These are phyloP conservation scores for Blakeslea trispora DNA, from an alignment of 371 early-diverging fungal species.

Conservation along the genomic window DNA sequence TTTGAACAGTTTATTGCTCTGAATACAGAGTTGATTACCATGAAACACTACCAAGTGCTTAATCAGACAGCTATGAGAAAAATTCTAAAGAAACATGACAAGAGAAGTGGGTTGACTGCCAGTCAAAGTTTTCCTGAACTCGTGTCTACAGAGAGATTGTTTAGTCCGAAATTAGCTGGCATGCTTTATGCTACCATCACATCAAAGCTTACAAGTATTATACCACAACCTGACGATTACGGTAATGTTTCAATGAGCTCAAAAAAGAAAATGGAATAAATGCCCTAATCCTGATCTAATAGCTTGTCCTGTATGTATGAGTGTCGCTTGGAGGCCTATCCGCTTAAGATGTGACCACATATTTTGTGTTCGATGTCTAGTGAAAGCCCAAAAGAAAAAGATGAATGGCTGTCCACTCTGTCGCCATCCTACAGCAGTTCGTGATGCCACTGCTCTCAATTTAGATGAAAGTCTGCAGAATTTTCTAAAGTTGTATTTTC, in stretches of 20 bases:
- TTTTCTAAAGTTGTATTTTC: constrained; percentile 72
- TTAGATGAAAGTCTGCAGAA: constrained; percentile 64
- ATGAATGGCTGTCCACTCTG: constrained; percentile 74
- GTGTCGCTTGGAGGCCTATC: constrained; percentile 73
- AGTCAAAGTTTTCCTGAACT: constrained; percentile 39
- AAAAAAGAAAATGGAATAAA: no score
- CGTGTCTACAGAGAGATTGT: constrained; percentile 25
- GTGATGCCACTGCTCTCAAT: constrained; percentile 58
- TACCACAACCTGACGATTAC: constrained; percentile 78
- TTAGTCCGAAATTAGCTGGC: constrained; percentile 36
- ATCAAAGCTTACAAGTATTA: constrained; percentile 55
- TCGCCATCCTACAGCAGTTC: constrained; percentile 59
- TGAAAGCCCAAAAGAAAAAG: constrained; percentile 63
- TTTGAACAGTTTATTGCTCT: constrained; percentile 65
- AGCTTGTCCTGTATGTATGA: constrained; percentile 12
- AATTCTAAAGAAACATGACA: constrained; percentile 82
- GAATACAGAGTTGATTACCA: constrained; percentile 67
- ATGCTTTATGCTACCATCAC: constrained; percentile 45
- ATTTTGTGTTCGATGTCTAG: constrained; percentile 74
- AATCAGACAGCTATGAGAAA: constrained; percentile 76
- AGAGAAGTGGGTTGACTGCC: constrained; percentile 60
- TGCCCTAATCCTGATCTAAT: no score
- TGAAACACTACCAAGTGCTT: constrained; percentile 64
- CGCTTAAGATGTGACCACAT: constrained; percentile 70
- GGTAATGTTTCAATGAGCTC: constrained; percentile 18